Percentiles rank a stretch among this genome's conserved stretches.
Conservation (phyloP, 768 basidiomycete species). For the Leccinellum rugosiceps region DNA sequence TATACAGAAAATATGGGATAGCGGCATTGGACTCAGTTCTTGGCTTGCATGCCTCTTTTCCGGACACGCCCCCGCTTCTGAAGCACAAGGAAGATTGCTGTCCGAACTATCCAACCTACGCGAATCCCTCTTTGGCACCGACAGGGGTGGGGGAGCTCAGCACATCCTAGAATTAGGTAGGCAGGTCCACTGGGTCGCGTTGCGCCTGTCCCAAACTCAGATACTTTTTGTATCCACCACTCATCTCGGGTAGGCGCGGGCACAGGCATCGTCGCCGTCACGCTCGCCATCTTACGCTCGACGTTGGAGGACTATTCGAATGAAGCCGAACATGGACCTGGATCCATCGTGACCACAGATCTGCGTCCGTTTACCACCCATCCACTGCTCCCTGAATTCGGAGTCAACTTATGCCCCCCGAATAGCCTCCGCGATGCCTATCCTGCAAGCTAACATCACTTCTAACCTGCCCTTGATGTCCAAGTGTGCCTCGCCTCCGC, state of each 20-base stretch:
- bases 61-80: background rate
- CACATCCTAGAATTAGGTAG: constrained; percentile 70
- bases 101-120: constrained; percentile 26
- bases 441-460: constrained; percentile 69
- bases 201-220: no score
- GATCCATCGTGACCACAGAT: constrained; percentile 63
- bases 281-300: constrained; percentile 56
- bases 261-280: constrained; percentile 76
- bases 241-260: constrained; percentile 61
- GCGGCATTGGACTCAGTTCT: constrained; percentile 80
- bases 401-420: background rate
- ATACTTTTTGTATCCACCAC: background rate
- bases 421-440: constrained; percentile 75
- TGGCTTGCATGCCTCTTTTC: constrained; percentile 55
- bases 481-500: constrained; percentile 21
- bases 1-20: constrained; percentile 92
- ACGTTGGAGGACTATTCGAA: constrained; percentile 10
- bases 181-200: constrained; percentile 4
- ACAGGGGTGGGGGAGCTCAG: constrained; percentile 20
- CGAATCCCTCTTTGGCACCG: constrained; percentile 39
- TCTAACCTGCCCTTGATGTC: constrained; percentile 39
- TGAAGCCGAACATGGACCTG: constrained; percentile 9
- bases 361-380: constrained; percentile 48
- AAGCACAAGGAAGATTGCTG: background rate
- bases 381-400: no score